Percentiles rank a stretch among this genome's conserved stretches.
Conservation (phyloP, 1,284 basidiomycete genomes). For the Apiotrichum brassicae region DNA sequence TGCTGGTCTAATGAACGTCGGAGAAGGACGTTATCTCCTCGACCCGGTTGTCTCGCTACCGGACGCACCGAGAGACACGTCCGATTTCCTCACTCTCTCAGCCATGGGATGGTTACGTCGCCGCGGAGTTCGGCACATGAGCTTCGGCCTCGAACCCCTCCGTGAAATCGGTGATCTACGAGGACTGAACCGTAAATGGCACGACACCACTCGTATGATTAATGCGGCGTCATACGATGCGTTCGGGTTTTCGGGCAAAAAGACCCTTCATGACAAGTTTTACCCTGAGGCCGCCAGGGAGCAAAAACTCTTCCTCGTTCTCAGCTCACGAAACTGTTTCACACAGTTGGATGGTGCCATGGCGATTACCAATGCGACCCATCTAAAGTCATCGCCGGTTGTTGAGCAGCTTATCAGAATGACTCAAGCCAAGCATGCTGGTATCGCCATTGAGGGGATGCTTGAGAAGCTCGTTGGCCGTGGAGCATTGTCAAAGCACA, state of each 20-base stretch:
- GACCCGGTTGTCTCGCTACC: conserved; percentile 12
- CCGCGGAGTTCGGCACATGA: conserved; percentile 5
- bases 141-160: conserved; percentile 13
- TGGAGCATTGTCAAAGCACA: too few species aligned
- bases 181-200: not conserved
- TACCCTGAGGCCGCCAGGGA: not conserved
- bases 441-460: not conserved
- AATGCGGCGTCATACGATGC: conserved; percentile 11
- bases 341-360: conserved; percentile 2
- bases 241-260: conserved; percentile 14
- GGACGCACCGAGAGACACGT: conserved; percentile 3
- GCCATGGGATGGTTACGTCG: conserved; percentile 13
- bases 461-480: not conserved
- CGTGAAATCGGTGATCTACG: not conserved
- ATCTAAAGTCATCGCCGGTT: conserved; percentile 6
- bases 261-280: conserved; percentile 17
- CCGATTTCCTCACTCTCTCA: conserved; percentile 11
- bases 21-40: conserved; percentile 5
- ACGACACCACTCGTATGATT: conserved; percentile 7
- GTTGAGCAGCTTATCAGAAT: not conserved
- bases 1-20: conserved; percentile 8
- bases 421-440: not conserved
- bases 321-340: not conserved
- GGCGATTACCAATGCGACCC: conserved; percentile 11
- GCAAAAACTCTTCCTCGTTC: conserved; percentile 6